Evolutionary conservation across 768 basidiomycete species (phyloP).

Genomic region (Gelatoporia subvermispora): DNA sequence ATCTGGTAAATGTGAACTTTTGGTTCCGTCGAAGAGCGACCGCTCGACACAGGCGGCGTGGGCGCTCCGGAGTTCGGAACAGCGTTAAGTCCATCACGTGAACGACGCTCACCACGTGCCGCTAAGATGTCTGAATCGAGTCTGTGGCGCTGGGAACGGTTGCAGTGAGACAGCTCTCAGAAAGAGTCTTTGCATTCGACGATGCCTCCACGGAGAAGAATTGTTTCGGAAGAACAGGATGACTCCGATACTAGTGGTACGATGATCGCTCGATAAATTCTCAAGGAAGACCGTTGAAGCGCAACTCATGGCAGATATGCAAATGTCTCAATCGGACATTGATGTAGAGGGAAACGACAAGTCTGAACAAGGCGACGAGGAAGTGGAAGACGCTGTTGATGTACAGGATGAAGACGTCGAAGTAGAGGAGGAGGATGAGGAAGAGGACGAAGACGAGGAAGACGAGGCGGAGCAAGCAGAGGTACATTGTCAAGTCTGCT

Average conservation of each 20-base stretch:
- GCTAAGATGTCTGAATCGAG: no score
- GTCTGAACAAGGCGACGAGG: conserved; percentile 32
- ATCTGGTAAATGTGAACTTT: no score
- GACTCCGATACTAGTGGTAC: conserved; percentile 16
- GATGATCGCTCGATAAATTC: background rate
- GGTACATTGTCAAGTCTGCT: conserved; percentile 6
- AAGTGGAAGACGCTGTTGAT: conserved; percentile 19
- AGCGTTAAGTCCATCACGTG: no score
- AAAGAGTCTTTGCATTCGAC: no score
- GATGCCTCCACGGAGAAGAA: conserved; percentile 11
- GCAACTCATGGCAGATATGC: background rate
- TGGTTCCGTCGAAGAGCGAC: no score
- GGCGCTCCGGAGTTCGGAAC: no score
- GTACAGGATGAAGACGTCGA: conserved; percentile 21
- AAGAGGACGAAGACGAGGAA: conserved; percentile 35
- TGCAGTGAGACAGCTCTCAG: no score
- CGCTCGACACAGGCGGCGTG: no score
- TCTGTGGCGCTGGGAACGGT: no score
- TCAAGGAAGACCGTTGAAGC: background rate
- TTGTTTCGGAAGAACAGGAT: conserved; percentile 12
- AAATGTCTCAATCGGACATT: conserved; percentile 27
- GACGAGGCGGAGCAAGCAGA: conserved; percentile 24
- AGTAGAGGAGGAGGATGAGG: conserved; percentile 23
- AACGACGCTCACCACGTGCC: no score
- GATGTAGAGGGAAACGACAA: conserved; percentile 37